Evolutionary conservation across 2,329 filamentous ascomycete genomes (phyloP).

Genomic region (Elsinoe ampelina): DNA sequence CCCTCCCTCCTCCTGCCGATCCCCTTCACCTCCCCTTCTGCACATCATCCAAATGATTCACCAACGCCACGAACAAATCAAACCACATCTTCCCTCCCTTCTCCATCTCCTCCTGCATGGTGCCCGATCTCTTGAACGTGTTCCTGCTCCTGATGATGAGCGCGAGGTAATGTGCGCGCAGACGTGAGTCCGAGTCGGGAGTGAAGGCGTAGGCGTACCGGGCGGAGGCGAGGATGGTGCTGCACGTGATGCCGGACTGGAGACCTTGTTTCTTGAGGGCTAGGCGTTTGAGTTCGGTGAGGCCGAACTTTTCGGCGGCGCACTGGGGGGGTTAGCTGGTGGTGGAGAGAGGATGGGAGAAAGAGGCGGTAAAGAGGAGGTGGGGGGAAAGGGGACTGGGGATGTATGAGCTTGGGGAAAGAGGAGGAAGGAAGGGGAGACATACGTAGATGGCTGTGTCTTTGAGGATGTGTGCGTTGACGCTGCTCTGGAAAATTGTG

Average conservation of each 20-base stretch:
- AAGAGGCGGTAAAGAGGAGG: too few species aligned
- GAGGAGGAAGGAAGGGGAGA: constrained; percentile 14
- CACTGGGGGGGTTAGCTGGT: constrained; percentile 38
- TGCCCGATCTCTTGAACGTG: constrained; percentile 88
- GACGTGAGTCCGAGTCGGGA: constrained; percentile 79
- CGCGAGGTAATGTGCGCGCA: constrained; percentile 82
- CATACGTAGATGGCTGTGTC: constrained; percentile 75
- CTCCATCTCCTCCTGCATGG: constrained; percentile 94
- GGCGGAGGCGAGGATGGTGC: constrained; percentile 78
- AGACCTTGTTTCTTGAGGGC: constrained; percentile 83
- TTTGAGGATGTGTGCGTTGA: constrained; percentile 63
- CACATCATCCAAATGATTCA: constrained; percentile 68
- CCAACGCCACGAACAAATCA: constrained; percentile 85
- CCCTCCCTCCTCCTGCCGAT: constrained; percentile 18
- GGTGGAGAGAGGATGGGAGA: neutral
- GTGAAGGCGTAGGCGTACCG: constrained; percentile 84
- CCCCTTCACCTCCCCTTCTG: neutral
- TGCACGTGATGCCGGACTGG: constrained; percentile 72
- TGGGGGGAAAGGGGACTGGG: neutral
- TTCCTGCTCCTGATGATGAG: constrained; percentile 80
- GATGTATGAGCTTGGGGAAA: neutral
- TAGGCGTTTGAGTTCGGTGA: constrained; percentile 76
- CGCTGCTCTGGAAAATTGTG: constrained; percentile 58
- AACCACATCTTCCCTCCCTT: constrained; percentile 82
- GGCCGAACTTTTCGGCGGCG: constrained; percentile 71